These are phyloP conservation scores for Phytopythium vexans DNA, from an alignment of 352 stramenopile species.

Conservation along the genomic window DNA sequence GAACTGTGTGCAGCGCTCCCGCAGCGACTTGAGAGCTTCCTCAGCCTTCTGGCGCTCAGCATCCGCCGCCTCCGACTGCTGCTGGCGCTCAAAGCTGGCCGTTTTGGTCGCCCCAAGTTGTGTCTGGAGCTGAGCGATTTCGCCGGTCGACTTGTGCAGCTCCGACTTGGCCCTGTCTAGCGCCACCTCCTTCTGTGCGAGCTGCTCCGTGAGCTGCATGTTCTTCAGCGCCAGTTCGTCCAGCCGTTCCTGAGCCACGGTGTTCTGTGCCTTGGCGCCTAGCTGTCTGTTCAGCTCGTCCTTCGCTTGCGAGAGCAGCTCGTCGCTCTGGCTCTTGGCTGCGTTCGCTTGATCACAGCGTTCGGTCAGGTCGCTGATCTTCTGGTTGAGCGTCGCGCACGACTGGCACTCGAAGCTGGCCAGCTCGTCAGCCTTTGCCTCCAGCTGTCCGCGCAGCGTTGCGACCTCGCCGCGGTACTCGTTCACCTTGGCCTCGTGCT, in stretches of 20 bases:
- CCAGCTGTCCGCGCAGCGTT: conserved; percentile 27
- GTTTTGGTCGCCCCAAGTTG: conserved; percentile 38
- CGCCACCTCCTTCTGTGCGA: conserved; percentile 53
- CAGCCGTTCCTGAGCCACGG: conserved; percentile 29
- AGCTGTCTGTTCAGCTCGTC: conserved; percentile 36
- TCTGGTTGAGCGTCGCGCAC: conserved; percentile 36
- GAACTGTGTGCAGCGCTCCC: conserved; percentile 31
- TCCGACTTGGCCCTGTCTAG: conserved; percentile 38
- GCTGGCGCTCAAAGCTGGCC: conserved; percentile 35
- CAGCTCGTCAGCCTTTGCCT: conserved; percentile 29
- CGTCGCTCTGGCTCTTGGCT: conserved; percentile 47
- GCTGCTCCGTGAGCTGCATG: conserved; percentile 48
- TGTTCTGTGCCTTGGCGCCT: conserved; percentile 35
- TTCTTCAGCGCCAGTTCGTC: conserved; percentile 53
- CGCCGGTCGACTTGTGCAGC: conserved; percentile 36
- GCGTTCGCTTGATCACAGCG: conserved; percentile 67
- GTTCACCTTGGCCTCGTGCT: conserved; percentile 38
- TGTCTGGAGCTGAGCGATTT: conserved; percentile 36
- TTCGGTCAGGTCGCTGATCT: conserved; percentile 44
- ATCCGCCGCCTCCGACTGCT: conserved; percentile 39
- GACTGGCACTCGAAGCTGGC: conserved; percentile 28
- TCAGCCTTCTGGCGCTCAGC: conserved; percentile 47
- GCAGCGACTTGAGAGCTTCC: conserved; percentile 26
- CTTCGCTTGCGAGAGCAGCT: conserved; percentile 53
- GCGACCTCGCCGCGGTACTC: conserved; percentile 27